phyloP scores from a whole-genome alignment of 768 basidiomycete genomes.

The Dentipellis fragilis region DNA sequence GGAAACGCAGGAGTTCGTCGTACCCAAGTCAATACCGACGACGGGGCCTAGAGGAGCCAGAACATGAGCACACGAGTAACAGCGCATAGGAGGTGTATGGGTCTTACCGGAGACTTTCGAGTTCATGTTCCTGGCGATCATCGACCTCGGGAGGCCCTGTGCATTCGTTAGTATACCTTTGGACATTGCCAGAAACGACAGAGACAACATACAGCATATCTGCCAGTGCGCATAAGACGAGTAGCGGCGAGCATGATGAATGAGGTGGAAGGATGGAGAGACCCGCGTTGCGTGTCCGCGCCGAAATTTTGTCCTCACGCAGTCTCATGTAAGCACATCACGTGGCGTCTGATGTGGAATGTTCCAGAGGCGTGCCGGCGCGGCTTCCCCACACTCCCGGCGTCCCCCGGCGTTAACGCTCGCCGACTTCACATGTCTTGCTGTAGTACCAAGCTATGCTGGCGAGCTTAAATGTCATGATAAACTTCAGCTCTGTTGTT shows the following conservation, averaged over 20 bases:
- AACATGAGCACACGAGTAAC: not conserved
- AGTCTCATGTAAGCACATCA: not conserved
- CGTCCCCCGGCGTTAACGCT: not conserved
- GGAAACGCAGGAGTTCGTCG: slow-evolving; percentile 85
- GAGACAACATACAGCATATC: slow-evolving; percentile 43
- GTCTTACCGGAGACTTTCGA: slow-evolving; percentile 79
- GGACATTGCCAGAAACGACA: not conserved
- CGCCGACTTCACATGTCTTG: not conserved
- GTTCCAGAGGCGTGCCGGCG: slow-evolving; percentile 10
- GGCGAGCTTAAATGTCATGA: not conserved
- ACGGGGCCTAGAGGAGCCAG: slow-evolving; percentile 53
- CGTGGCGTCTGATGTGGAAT: not conserved
- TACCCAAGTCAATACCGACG: slow-evolving; percentile 94
- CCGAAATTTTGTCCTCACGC: slow-evolving; percentile 4
- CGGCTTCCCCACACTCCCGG: not conserved
- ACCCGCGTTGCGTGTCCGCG: slow-evolving; percentile 2
- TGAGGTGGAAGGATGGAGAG: slow-evolving; percentile 25
- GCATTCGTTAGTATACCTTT: slow-evolving; percentile 7
- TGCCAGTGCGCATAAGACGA: slow-evolving; percentile 47
- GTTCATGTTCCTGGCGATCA: slow-evolving; percentile 90
- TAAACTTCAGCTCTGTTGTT: not conserved
- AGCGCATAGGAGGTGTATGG: not conserved
- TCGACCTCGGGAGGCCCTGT: slow-evolving; percentile 58
- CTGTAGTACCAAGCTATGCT: not conserved
- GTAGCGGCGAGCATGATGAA: slow-evolving; percentile 62